Evolutionary conservation across 73 alveolate species (phyloP), one percentile per base, ranked within the genome.

Genomic region (Tetrahymena thermophila): DNA sequence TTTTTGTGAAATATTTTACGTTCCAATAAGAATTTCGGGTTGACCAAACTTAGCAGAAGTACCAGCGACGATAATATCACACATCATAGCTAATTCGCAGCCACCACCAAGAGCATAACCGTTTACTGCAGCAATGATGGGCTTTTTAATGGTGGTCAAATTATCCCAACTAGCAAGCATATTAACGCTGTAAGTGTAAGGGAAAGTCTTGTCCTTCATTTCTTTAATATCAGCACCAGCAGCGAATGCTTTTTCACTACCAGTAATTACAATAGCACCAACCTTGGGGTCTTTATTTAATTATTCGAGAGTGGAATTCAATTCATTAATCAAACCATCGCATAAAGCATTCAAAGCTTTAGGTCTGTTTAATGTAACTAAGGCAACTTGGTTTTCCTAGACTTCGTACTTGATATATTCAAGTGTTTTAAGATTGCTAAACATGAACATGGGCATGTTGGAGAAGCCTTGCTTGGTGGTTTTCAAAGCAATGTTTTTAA

Each of bases 51-150:
- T 96, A 35, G 99, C 99, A 85, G 98, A 98, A 23, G 97, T 99
- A 35, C 99, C 99, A 50, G 99, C 99, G 43, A 98, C 93, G 43
- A 99, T 96, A 21, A 99, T 98, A 98, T 99, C 99, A 94, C 99
- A 98, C 99, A 99, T 98, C 99, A 99, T 97, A 38, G 99, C 99
- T 14, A 99, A 96, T 96, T 99, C 99, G 94, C 99, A 98, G 23
- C 99, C 99, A 13, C 99, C 99, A 44, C 99, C 99, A 19, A 99
- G 96, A 0, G 99, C 99, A 95, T 97, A 99, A 9, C 99, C 99
- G 97, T 99, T 99, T 34, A 99, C 99, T 16, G 99, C 99, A 21
- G 99, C 99, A 43, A 99, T 98, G 34, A 97, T 98, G 13, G 99
- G 99, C 93, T 98, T 98, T 89, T 96, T 96, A 55, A 96, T 96